These are phyloP conservation scores for Tolypocladium paradoxum DNA, from an alignment of 2,329 filamentous ascomycete species.

Conservation along the genomic window DNA sequence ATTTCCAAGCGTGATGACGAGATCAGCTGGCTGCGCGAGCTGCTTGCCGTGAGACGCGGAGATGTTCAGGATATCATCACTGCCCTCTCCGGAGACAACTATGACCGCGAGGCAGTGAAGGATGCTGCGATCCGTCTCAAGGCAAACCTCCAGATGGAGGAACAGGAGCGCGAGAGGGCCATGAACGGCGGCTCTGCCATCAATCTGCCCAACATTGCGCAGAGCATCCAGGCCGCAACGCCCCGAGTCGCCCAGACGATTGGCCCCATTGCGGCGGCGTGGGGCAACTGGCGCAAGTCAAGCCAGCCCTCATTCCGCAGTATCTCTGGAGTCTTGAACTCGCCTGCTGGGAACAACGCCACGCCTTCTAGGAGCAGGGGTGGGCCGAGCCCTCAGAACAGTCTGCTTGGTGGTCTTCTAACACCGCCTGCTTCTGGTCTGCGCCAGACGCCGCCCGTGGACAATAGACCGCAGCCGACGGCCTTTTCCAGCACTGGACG, in stretches of 20 bases:
- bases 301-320: conserved; percentile 39
- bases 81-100: conserved; percentile 62
- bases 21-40: conserved; percentile 87
- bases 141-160: conserved; percentile 95
- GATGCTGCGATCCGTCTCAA: conserved; percentile 89
- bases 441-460: conserved; percentile 45
- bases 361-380: conserved; percentile 55
- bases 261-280: conserved; percentile 73
- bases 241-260: conserved; percentile 79
- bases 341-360: conserved; percentile 30
- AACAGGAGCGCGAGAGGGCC: conserved; percentile 83
- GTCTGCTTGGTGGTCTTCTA: conserved; percentile 68
- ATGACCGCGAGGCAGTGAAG: conserved; percentile 68
- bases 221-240: conserved; percentile 65
- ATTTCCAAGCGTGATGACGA: conserved; percentile 89
- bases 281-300: conserved; percentile 83
- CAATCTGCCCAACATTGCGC: conserved; percentile 64
- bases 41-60: conserved; percentile 79
- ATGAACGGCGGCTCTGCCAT: conserved; percentile 58
- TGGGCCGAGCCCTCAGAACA: conserved; percentile 38
- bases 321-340: conserved; percentile 35
- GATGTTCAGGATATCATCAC: conserved; percentile 88
- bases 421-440: conserved; percentile 76
- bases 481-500: conserved; percentile 51
- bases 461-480: conserved; percentile 39